Evolutionary conservation across 1,284 basidiomycete genomes (phyloP), one percentile per base, ranked within the genome.

Genomic region (Vanrija sp.): DNA sequence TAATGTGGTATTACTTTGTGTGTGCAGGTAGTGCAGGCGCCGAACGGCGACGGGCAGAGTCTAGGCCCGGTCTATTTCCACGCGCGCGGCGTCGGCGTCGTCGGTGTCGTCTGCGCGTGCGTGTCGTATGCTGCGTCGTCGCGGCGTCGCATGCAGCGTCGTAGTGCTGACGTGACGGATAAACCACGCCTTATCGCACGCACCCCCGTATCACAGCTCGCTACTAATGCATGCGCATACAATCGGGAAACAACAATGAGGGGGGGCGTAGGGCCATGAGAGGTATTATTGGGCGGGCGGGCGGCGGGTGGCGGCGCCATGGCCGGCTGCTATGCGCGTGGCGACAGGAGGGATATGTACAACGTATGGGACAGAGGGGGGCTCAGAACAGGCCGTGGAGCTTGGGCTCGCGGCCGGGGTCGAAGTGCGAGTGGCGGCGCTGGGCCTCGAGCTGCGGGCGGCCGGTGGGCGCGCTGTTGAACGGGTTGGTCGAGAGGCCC

Each of bases 401-500:
- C 45, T 66, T 66, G 12, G 72, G 72, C 43, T 74, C 70, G 50
- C 65, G 64, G 7, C 57, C 62, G 12, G 72, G 72, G 57, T 74
- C 72, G 40, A 73, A 74, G 60, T 73, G 72, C 64, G 55, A 43
- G 57, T 60, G 42, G 55, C 43, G 38, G 42, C 50, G 50, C 38
- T 49, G 18, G 21, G 50, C 18, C 44, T 28, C n/a, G n/a, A 38
- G 9, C 38, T 45, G 38, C 5, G 25, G 34, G 34, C 34, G 34
- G 34, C 34, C 34, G 34, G 10, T 2, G 10, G 34, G 12, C 34
- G 34, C 34, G 34, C 14, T 34, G 34, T 34, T 34, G 34, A 34
- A 34, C 34, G 34, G 34, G 34, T 34, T 34, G 34, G 34, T 12
- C 9, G 10, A 10, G 16, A 40, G 38, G 10, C 10, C 12, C 10